phyloP scores from a whole-genome alignment of 2,329 filamentous ascomycete genomes.

The Aspergillus hiratsukae region DNA sequence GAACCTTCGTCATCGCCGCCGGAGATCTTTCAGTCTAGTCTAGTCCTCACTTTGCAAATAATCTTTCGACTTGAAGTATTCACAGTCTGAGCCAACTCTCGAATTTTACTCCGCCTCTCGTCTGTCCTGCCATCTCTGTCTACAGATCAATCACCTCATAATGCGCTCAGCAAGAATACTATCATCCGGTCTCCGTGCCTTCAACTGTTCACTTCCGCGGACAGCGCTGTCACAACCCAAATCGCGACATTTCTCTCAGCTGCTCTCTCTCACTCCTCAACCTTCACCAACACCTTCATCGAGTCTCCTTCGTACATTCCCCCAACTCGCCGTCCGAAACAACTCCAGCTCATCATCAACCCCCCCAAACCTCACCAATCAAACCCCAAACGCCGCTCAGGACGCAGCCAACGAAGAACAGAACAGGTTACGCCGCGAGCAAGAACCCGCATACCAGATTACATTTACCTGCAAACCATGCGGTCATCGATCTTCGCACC shows the following conservation, averaged over 20 bases:
- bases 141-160: not conserved
- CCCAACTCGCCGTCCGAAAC: conserved; percentile 16
- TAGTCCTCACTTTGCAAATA: not conserved
- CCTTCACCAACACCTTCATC: conserved; percentile 2
- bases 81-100: not conserved
- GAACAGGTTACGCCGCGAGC: conserved; percentile 34
- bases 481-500: conserved; percentile 71
- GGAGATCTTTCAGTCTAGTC: not conserved
- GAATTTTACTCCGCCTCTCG: not conserved
- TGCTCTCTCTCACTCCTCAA: conserved; percentile 11
- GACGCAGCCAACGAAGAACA: conserved; percentile 31
- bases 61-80: not conserved
- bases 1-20: conserved; percentile 12
- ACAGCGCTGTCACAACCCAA: conserved; percentile 11
- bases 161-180: conserved; percentile 19
- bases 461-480: conserved; percentile 93
- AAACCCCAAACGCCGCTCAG: conserved; percentile 19
- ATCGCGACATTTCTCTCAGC: conserved; percentile 19
- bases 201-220: conserved; percentile 13
- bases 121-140: not conserved
- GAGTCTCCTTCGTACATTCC: conserved; percentile 4
- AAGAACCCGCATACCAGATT: conserved; percentile 72
- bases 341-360: conserved; percentile 28
- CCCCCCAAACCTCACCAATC: conserved; percentile 29
- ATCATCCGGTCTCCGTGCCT: conserved; percentile 20